phyloP scores from a whole-genome alignment of 2,329 filamentous ascomycete species.

The Neocatenulostroma microsporum region DNA sequence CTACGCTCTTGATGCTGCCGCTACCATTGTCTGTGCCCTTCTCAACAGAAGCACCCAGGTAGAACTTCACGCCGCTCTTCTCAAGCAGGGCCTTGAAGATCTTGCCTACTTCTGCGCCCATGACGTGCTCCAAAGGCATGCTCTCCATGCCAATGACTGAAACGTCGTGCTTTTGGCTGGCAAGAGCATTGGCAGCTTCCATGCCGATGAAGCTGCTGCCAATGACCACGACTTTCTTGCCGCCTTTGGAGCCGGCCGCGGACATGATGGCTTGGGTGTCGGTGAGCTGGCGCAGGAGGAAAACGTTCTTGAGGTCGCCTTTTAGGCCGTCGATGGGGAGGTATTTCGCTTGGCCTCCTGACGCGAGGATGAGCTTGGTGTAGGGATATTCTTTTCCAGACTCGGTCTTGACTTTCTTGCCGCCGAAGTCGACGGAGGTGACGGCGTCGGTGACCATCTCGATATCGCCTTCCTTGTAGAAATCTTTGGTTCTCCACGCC shows the following conservation, averaged over 20 bases:
- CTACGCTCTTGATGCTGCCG: constrained; percentile 68
- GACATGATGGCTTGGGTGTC: constrained; percentile 69
- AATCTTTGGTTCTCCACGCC: constrained; percentile 66
- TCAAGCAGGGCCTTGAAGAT: constrained; percentile 75
- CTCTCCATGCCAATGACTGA: constrained; percentile 84
- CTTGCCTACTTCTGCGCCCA: constrained; percentile 71
- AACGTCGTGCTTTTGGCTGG: constrained; percentile 70
- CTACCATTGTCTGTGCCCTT: constrained; percentile 67
- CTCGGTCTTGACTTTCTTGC: constrained; percentile 66
- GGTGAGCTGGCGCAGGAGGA: constrained; percentile 68
- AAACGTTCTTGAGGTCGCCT: constrained; percentile 72
- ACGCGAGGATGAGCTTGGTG: constrained; percentile 82
- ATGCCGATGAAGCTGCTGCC: constrained; percentile 97
- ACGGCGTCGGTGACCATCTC: constrained; percentile 52
- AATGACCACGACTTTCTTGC: constrained; percentile 86
- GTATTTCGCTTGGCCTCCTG: constrained; percentile 67
- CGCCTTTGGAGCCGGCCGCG: constrained; percentile 68
- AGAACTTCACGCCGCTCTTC: constrained; percentile 81
- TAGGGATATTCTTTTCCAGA: constrained; percentile 65
- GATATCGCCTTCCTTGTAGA: constrained; percentile 60
- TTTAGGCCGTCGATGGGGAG: constrained; percentile 82
- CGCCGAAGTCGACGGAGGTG: constrained; percentile 65
- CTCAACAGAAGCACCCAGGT: constrained; percentile 71
- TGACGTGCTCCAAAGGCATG: constrained; percentile 74
- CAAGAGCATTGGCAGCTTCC: constrained; percentile 80